These are phyloP conservation scores for Cryptosporidium sp. DNA, from an alignment of 169 alveolate species.

Conservation along the genomic window DNA sequence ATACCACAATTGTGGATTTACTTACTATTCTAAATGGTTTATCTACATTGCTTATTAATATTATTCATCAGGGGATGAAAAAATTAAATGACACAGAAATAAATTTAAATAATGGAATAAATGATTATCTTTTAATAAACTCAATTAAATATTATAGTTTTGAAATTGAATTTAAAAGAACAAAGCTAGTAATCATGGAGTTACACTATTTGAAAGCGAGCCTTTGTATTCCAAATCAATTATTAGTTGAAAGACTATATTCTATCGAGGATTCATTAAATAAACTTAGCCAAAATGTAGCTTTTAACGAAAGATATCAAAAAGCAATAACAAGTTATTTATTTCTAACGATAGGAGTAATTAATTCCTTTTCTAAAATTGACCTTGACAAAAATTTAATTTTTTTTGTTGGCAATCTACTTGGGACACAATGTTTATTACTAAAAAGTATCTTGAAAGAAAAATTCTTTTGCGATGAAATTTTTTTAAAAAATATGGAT, in stretches of 20 bases:
- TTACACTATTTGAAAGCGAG: slow-evolving; percentile 16
- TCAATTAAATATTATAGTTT: background rate
- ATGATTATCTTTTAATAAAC: background rate
- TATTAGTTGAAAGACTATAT: slow-evolving; percentile 13
- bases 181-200: background rate
- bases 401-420: background rate
- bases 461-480: background rate
- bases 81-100: background rate
- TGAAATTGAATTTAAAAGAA: background rate
- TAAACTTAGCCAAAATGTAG: background rate
- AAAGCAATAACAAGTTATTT: background rate
- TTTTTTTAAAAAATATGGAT: slow-evolving; percentile 41
- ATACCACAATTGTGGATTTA: slow-evolving; percentile 6
- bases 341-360: slow-evolving; percentile 37
- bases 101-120: background rate
- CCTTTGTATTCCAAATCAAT: slow-evolving; percentile 17
- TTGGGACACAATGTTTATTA: background rate
- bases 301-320: background rate
- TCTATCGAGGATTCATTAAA: background rate
- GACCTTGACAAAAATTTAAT: slow-evolving; percentile 11
- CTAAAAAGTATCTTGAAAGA: background rate
- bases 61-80: slow-evolving; percentile 44
- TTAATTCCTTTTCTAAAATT: slow-evolving; percentile 34
- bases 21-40: slow-evolving; percentile 6
- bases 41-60: slow-evolving; percentile 24